Percentiles rank a stretch among this genome's conserved stretches.
These are phyloP conservation scores for Cytospora schulzeri DNA, from an alignment of 2,329 filamentous ascomycete species.

Conservation along the genomic window DNA sequence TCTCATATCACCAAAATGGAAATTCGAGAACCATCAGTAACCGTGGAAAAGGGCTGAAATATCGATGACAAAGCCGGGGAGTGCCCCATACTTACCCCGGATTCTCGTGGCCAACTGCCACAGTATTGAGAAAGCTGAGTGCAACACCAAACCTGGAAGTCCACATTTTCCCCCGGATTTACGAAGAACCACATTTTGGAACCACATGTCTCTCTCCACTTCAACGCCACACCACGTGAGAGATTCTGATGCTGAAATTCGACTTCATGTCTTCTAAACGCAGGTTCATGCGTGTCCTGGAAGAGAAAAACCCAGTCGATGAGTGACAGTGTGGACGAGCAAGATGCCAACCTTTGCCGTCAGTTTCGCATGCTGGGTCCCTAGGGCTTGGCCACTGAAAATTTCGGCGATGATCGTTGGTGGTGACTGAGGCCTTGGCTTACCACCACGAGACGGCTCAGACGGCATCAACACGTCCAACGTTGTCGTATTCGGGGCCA, in stretches of 20 bases:
- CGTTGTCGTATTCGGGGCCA: slow-evolving; percentile 34
- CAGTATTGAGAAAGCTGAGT: neutral
- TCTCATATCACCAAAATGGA: no score
- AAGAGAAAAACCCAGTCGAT: slow-evolving; percentile 28
- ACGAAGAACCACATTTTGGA: slow-evolving; percentile 23
- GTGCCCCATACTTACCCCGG: neutral
- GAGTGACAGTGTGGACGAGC: slow-evolving; percentile 19
- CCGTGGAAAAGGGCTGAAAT: no score
- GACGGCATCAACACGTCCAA: slow-evolving; percentile 38
- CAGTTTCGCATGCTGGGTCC: slow-evolving; percentile 28
- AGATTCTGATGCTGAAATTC: slow-evolving; percentile 7
- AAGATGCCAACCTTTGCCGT: slow-evolving; percentile 25
- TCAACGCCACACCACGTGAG: slow-evolving; percentile 22
- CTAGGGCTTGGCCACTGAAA: neutral
- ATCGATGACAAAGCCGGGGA: neutral
- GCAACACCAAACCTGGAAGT: neutral
- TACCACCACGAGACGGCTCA: slow-evolving; percentile 36
- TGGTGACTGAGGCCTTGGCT: neutral
- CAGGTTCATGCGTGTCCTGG: neutral
- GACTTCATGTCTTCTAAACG: slow-evolving; percentile 21
- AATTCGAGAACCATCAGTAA: no score
- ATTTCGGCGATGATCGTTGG: neutral
- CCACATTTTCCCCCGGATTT: slow-evolving; percentile 7
- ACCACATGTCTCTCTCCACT: slow-evolving; percentile 17
- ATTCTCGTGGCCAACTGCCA: neutral